Percentiles rank a stretch among this genome's conserved stretches.
Conservation (phyloP, 352 stramenopile genomes). For the Pythium plurisporium region DNA sequence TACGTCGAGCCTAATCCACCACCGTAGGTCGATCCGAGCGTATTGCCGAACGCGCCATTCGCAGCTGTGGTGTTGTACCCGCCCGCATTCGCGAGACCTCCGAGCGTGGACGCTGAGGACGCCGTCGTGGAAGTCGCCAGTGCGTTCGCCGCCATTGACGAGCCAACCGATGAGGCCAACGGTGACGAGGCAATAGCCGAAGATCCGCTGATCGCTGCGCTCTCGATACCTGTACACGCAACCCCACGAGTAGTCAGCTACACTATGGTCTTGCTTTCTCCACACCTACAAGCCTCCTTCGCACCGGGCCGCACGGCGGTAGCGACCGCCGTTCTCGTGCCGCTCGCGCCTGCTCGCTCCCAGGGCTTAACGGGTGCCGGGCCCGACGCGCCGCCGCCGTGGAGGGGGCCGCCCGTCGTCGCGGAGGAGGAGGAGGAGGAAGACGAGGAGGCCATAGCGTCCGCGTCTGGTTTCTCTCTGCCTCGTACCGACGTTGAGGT, state of each 20-base stretch:
- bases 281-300: neutral
- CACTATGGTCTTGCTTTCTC: too few relatives aligned
- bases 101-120: neutral
- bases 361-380: conserved; percentile 12
- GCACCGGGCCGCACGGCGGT: neutral
- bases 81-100: neutral
- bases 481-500: neutral
- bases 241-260: too few relatives aligned
- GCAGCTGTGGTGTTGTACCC: conserved; percentile 3
- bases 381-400: neutral
- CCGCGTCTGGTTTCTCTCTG: too few relatives aligned
- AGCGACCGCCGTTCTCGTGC: neutral
- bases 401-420: too few relatives aligned
- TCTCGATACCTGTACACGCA: neutral
- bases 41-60: conserved; percentile 11
- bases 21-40: conserved; percentile 1
- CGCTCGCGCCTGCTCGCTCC: conserved; percentile 5
- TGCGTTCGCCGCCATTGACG: neutral
- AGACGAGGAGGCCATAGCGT: neutral
- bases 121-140: neutral
- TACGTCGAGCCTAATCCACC: neutral
- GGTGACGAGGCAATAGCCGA: too few relatives aligned
- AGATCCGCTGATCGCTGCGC: neutral
- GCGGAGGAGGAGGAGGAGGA: neutral
- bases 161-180: neutral